Conservation (phyloP, 768 basidiomycete species). For the Ramaria sp. region DNA sequence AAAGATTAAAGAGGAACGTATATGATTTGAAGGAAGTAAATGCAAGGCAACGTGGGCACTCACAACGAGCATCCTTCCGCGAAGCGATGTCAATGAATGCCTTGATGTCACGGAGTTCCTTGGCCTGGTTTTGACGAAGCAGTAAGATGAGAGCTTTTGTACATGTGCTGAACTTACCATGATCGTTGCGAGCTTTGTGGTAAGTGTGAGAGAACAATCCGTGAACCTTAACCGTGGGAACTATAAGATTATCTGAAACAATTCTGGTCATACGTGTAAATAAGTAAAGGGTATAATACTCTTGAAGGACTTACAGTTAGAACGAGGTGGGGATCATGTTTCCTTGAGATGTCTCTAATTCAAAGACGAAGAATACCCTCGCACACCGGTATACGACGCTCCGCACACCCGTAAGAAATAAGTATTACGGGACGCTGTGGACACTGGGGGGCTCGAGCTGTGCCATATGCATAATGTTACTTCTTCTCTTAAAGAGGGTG, state of each 20-base stretch:
- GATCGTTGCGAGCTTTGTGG: background rate
- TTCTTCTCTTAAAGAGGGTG: background rate
- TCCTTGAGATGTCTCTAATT: too few species aligned
- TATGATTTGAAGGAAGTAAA: background rate
- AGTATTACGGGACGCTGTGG: too few species aligned
- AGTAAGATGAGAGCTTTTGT: background rate
- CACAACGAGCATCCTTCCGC: slow-evolving; percentile 94
- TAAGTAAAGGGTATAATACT: too few species aligned
- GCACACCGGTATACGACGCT: too few species aligned
- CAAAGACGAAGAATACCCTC: too few species aligned
- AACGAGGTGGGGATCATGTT: too few species aligned
- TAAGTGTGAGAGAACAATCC: background rate
- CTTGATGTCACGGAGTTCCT: slow-evolving; percentile 98
- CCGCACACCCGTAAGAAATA: too few species aligned
- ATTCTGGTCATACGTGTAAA: too few species aligned
- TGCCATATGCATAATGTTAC: background rate
- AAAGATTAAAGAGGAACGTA: slow-evolving; percentile 8
- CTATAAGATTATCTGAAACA: background rate
- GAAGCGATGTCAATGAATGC: slow-evolving; percentile 94
- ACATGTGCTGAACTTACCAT: background rate
- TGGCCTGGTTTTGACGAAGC: slow-evolving; percentile 49
- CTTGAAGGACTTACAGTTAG: too few species aligned
- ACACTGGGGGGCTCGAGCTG: background rate
- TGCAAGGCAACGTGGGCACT: slow-evolving; percentile 25
- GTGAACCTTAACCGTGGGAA: slow-evolving; percentile 1